Base-by-base conservation (phyloP, 768 basidiomycete species). In the Trametopsis cervina region DNA sequence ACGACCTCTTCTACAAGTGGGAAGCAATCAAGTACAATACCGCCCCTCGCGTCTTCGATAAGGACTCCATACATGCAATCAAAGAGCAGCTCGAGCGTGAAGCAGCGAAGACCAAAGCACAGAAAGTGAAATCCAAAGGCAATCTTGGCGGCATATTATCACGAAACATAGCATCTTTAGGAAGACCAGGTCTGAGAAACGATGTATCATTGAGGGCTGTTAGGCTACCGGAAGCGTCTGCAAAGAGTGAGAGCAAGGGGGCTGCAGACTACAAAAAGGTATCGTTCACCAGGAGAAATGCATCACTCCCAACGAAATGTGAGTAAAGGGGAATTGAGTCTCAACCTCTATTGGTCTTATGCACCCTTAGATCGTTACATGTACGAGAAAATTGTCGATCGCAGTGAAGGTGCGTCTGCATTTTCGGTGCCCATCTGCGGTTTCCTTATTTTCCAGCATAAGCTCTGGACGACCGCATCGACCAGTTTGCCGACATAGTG, bases 391-490 rank as follows among this genome's bases (percentile, higher is more conserved):
- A 73, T 86, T 21, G 79, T 80, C 1, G 88, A 89, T 59, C 73
- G 93, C 40, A 85, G 89, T 52, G 85, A 85, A 74, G 82, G 92
- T 90, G 55, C 42, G 63, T 56, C 10, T 37, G 6, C 10, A 38
- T 24, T 5, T 5, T 4, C 12, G 12, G 11, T 15, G 1, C 1
- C 4, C 9, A 23, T 24, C 20, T 22, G 10, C 15, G 4, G 20
- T 22, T 18, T 2, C 33, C 9, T 18, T 43, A 13, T 46, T 25
- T 25, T 23, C 42, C 0, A 23, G 5, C 25, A 18, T 24, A 58
- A 94, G 91, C 69, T 13, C 77, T 99, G 45, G 94, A 98, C 58
- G 80, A 83, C 49, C 70, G 83, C 48, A 95, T 99, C 59, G 89
- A 96, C 54, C 85, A 92, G 40, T 81, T 88, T 49, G 88, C 81